A percentile compares a stretch with the other conserved stretches of the same genome.
These are phyloP conservation scores for Kalaharituber pfeilii DNA, from an alignment of 2,329 filamentous ascomycete genomes.

Conservation along the genomic window DNA sequence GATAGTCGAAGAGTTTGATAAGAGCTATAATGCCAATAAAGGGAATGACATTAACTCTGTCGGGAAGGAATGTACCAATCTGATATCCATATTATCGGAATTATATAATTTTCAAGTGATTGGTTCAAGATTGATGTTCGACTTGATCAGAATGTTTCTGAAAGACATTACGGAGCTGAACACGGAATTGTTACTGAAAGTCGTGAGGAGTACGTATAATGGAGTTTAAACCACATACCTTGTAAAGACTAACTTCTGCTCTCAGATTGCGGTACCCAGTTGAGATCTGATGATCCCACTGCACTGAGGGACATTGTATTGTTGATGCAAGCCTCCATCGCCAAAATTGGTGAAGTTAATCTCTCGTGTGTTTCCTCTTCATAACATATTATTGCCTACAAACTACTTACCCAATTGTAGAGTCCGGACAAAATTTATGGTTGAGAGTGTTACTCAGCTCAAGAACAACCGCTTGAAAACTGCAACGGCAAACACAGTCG, in stretches of 20 bases:
- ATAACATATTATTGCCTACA: too few species aligned
- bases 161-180: slow-evolving; percentile 62
- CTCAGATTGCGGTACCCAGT: slow-evolving; percentile 52
- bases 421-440: slow-evolving; percentile 89
- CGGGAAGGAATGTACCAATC: slow-evolving; percentile 37
- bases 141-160: slow-evolving; percentile 69
- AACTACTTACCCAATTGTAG: slow-evolving; percentile 32
- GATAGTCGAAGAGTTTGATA: slow-evolving; percentile 57
- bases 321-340: slow-evolving; percentile 55
- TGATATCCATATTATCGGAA: slow-evolving; percentile 67
- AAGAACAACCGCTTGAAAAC: slow-evolving; percentile 87
- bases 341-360: slow-evolving; percentile 47
- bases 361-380: slow-evolving; percentile 27
- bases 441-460: slow-evolving; percentile 83
- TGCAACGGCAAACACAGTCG: slow-evolving; percentile 48
- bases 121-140: slow-evolving; percentile 67
- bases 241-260: slow-evolving; percentile 10
- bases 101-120: slow-evolving; percentile 87
- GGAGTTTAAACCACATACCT: slow-evolving; percentile 14
- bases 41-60: slow-evolving; percentile 8
- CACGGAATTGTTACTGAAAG: slow-evolving; percentile 69
- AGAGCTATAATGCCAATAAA: slow-evolving; percentile 35
- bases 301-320: slow-evolving; percentile 76
- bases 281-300: slow-evolving; percentile 76
- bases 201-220: slow-evolving; percentile 55